A percentile compares a stretch with the other conserved stretches of the same genome.
Evolutionary conservation across 2,329 filamentous ascomycete genomes (phyloP).

Genomic region (Calonectria montana): DNA sequence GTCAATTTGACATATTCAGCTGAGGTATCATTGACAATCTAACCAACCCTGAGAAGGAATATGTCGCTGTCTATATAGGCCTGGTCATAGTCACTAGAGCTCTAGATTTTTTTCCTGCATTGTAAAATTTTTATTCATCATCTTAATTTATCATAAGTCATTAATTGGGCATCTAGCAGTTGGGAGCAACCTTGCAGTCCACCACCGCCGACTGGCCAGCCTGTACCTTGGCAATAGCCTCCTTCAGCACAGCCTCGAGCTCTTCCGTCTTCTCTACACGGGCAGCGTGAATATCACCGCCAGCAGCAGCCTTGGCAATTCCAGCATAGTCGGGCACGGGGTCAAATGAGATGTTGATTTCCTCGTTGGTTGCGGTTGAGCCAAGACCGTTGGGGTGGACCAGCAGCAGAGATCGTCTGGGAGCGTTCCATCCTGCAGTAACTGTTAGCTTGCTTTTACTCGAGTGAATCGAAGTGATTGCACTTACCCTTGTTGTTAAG

Average conservation of each 20-base stretch:
- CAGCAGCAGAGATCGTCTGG: slow-evolving; percentile 65
- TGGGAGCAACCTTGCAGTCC: slow-evolving; percentile 62
- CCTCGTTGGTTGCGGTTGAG: slow-evolving; percentile 67
- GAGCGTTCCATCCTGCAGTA: slow-evolving; percentile 67
- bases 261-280: slow-evolving; percentile 59
- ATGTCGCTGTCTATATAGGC: no score
- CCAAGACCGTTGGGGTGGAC: slow-evolving; percentile 69
- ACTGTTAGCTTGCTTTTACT: slow-evolving; percentile 17
- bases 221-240: slow-evolving; percentile 63
- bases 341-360: slow-evolving; percentile 71
- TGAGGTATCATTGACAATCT: no score
- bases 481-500: slow-evolving; percentile 66
- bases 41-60: no score
- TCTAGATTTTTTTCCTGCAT: no score
- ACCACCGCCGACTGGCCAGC: slow-evolving; percentile 64
- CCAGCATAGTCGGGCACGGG: slow-evolving; percentile 69
- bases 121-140: slow-evolving; percentile 14
- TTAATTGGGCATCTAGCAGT: slow-evolving; percentile 48
- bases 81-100: neutral
- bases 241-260: slow-evolving; percentile 58
- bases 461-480: neutral
- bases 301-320: slow-evolving; percentile 70
- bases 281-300: slow-evolving; percentile 63
- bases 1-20: no score
- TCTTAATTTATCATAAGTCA: slow-evolving; percentile 21